Evolutionary conservation across 805 yeast genomes (phyloP), one percentile per base, ranked within the genome.

Genomic region (Lipomyces oligophaga): DNA sequence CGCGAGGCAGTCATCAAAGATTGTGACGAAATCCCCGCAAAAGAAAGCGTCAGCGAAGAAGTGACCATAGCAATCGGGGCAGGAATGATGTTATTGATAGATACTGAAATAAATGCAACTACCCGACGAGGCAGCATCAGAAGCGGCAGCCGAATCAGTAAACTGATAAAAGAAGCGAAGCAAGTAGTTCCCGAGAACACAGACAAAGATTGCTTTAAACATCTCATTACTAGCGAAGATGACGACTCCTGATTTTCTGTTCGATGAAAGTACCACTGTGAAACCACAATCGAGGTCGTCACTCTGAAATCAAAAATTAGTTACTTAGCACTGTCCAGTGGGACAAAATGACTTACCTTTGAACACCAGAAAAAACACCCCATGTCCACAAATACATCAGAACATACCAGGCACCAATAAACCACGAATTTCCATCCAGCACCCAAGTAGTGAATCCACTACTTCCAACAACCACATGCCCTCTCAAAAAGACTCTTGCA

Each of bases 371-470:
- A 11, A 70, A 48, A 18, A 71, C 63, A 2, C 69, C 67, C 68
- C 71, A 67, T 1, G 73, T 65, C 74, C 74, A 70, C 33, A 71
- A 48, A 48, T 66, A 69, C 64, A 67, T 59, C 25, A 70, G 31
- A 4, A 60, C 49, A 47, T 62, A 65, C 41, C 57, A 57, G 5
- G 59, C 60, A 11, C 65, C 70, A 2, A 65, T 55, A 3, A 45
- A 28, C 65, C 67, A 64, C 11, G 65, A 58, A 39, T 38, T 62
- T 43, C 60, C 59, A 47, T 62, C 67, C 41, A 56, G 40, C 18
- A 58, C 50, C 49, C 57, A 52, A n/a, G 25, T 26, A 13, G 47
- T 18, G 6, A 43, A 41, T 13, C 55, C 55, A 10, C 45, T 25
- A 24, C 46, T 34, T 19, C 47, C 48, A 18, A 35, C 47, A n/a